phyloP scores from a whole-genome alignment of 2,329 filamentous ascomycete genomes.

The Penicillium psychrosexuale region DNA sequence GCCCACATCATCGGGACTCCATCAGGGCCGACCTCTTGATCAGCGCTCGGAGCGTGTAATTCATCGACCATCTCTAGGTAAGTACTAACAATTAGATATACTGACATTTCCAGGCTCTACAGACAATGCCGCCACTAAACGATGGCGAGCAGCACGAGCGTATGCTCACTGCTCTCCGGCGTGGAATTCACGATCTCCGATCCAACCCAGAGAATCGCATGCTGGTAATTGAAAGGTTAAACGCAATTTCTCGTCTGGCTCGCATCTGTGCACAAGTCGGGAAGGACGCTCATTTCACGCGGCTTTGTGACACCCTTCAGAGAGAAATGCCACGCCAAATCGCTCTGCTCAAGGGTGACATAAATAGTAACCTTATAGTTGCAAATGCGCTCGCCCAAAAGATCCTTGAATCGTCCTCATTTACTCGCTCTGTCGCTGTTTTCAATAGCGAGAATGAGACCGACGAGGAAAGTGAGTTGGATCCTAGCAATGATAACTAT shows the following conservation, averaged over 20 bases:
- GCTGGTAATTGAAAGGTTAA: neutral
- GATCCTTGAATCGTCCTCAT: neutral
- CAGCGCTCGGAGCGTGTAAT: neutral
- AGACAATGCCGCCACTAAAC: neutral
- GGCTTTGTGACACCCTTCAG: neutral
- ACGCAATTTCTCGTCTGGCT: neutral
- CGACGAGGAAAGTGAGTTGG: neutral
- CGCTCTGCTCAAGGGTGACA: neutral
- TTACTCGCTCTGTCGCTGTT: too few relatives aligned
- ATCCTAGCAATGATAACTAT: neutral
- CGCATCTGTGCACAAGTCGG: neutral
- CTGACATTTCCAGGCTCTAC: neutral
- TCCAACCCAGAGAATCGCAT: neutral
- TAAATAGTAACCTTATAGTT: neutral
- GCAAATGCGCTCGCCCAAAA: neutral
- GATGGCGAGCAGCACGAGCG: neutral
- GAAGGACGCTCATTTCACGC: neutral
- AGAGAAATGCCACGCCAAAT: neutral
- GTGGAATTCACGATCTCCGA: neutral
- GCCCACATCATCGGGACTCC: neutral
- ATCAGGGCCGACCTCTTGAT: neutral
- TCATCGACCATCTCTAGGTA: too few relatives aligned
- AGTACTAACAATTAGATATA: neutral
- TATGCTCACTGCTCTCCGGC: neutral
- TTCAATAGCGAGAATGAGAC: too few relatives aligned